These are phyloP conservation scores for Globisporangium takayamanum DNA, from an alignment of 352 stramenopile species.

Conservation along the genomic window DNA sequence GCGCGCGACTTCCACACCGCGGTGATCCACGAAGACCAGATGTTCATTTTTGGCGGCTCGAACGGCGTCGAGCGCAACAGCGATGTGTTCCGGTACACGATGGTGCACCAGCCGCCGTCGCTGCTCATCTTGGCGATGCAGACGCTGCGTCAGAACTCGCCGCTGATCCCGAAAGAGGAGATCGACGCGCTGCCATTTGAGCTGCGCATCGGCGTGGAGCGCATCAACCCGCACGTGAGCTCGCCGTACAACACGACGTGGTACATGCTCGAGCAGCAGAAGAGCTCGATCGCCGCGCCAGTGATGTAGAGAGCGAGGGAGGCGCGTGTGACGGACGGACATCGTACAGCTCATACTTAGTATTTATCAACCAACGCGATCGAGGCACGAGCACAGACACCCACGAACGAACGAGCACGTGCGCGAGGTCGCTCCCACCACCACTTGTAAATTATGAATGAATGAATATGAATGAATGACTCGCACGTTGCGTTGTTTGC, in stretches of 20 bases:
- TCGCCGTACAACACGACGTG: conserved; percentile 59
- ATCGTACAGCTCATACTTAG: conserved; percentile 37
- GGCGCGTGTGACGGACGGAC: not conserved
- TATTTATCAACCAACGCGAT: conserved; percentile 37
- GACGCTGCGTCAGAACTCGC: conserved; percentile 39
- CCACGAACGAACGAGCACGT: not conserved
- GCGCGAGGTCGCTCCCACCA: not conserved
- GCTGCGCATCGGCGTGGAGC: conserved; percentile 51
- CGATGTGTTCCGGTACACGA: conserved; percentile 65
- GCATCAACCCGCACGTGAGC: conserved; percentile 67
- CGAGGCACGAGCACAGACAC: not conserved
- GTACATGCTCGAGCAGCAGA: conserved; percentile 52
- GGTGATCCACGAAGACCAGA: conserved; percentile 62
- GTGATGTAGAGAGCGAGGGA: conserved; percentile 30
- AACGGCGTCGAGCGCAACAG: conserved; percentile 83
- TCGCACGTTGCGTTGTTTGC: not conserved
- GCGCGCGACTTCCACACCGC: conserved; percentile 78
- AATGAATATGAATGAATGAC: not conserved
- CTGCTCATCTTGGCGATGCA: conserved; percentile 71
- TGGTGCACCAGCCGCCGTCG: conserved; percentile 52
- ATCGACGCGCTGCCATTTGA: conserved; percentile 52
- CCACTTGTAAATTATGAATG: conserved; percentile 26
- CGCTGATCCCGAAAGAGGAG: conserved; percentile 30
- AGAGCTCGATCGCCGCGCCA: conserved; percentile 23
- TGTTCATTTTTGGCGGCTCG: conserved; percentile 80